These are phyloP conservation scores for Leucocoprinus birnbaumii DNA, from an alignment of 768 basidiomycete genomes.

Conservation along the genomic window DNA sequence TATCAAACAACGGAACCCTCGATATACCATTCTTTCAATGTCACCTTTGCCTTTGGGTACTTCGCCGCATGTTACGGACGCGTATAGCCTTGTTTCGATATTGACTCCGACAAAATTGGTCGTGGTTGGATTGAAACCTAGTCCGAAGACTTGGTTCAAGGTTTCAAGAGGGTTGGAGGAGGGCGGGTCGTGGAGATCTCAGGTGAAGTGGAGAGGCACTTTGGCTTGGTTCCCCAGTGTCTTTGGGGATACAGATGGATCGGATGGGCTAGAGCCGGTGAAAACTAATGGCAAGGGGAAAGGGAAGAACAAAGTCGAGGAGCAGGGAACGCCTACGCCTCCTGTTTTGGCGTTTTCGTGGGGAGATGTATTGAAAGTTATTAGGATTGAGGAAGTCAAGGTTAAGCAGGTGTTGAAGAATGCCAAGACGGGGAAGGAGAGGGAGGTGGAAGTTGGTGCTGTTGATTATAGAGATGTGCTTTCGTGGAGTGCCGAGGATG, in stretches of 20 bases:
- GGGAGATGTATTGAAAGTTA: slow-evolving; percentile 64
- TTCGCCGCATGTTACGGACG: slow-evolving; percentile 69
- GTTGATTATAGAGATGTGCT: slow-evolving; percentile 61
- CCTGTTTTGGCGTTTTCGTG: slow-evolving; percentile 86
- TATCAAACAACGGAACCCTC: slow-evolving; percentile 43
- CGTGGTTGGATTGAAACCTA: slow-evolving; percentile 88
- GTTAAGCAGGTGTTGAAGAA: slow-evolving; percentile 47
- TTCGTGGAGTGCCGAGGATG: slow-evolving; percentile 57
- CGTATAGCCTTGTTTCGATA: slow-evolving; percentile 77
- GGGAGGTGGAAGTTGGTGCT: slow-evolving; percentile 57
- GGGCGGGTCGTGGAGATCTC: slow-evolving; percentile 35
- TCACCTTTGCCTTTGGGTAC: slow-evolving; percentile 80
- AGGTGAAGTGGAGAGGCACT: slow-evolving; percentile 55
- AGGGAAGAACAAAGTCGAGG: slow-evolving; percentile 9
- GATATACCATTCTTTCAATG: slow-evolving; percentile 76
- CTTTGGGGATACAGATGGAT: slow-evolving; percentile 11
- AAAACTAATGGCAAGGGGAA: slow-evolving; percentile 18
- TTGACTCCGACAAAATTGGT: slow-evolving; percentile 90
- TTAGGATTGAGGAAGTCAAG: slow-evolving; percentile 63
- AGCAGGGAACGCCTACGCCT: slow-evolving; percentile 24
- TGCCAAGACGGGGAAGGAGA: slow-evolving; percentile 57
- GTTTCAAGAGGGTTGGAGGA: slow-evolving; percentile 53
- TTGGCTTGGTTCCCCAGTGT: slow-evolving; percentile 85
- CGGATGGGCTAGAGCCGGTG: slow-evolving; percentile 10
- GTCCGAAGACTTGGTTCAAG: slow-evolving; percentile 91